A percentile compares a stretch with the other conserved stretches of the same genome.
Conservation (phyloP, 352 stramenopile genomes). For the Phytopythium kandeliae region DNA sequence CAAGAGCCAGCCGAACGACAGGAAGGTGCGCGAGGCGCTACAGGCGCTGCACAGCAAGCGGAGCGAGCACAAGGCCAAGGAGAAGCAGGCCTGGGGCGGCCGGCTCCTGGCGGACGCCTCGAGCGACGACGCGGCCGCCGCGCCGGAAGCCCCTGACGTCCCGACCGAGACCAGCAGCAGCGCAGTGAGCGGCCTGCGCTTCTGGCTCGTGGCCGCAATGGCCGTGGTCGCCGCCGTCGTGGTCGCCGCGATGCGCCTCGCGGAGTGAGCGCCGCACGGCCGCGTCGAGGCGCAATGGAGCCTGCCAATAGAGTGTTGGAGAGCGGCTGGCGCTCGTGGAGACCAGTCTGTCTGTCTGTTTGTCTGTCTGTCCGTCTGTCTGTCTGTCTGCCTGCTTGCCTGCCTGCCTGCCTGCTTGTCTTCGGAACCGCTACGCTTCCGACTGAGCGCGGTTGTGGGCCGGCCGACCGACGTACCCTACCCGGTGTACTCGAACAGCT, state of each 20-base stretch:
- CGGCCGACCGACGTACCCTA: too few species aligned
- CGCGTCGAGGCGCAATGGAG: too few species aligned
- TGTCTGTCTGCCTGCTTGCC: too few species aligned
- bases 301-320: conserved; percentile 5
- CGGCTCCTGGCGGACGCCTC: conserved; percentile 29
- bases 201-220: conserved; percentile 34
- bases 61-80: conserved; percentile 43
- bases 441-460: too few species aligned
- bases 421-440: too few species aligned
- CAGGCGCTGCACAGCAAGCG: conserved; percentile 43
- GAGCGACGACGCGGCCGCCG: neutral
- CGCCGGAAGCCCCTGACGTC: conserved; percentile 7
- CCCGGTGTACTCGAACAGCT: conserved; percentile 70
- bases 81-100: conserved; percentile 71
- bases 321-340: too few species aligned
- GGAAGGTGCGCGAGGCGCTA: conserved; percentile 59
- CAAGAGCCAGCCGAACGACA: conserved; percentile 57
- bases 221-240: conserved; percentile 25
- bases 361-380: too few species aligned
- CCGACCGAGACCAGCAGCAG: neutral
- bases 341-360: too few species aligned
- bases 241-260: conserved; percentile 26
- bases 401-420: too few species aligned
- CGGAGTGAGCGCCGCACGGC: conserved; percentile 16
- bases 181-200: conserved; percentile 5